phyloP scores from a whole-genome alignment of 129 eudicot genomes.

The Scalesia atractyloides region DNA sequence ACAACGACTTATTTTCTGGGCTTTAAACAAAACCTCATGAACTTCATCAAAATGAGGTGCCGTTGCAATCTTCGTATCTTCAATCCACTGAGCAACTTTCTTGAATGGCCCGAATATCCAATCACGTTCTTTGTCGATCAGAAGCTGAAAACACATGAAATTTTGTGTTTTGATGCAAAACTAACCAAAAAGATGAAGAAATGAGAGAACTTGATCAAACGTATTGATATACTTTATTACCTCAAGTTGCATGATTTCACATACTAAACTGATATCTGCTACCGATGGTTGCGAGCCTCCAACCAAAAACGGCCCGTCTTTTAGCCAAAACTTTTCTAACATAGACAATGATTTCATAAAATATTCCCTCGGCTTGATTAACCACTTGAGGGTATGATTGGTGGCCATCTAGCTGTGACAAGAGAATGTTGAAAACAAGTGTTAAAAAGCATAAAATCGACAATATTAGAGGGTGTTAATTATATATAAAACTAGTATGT shows the following conservation, averaged over 20 bases:
- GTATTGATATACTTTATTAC: slow-evolving; percentile 34
- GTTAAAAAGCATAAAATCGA: not conserved
- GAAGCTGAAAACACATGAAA: slow-evolving; percentile 37
- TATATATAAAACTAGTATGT: no score
- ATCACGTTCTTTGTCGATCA: slow-evolving; percentile 44
- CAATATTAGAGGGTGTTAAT: no score
- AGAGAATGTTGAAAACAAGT: slow-evolving; percentile 35
- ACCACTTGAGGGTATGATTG: slow-evolving; percentile 50
- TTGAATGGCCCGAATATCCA: slow-evolving; percentile 72
- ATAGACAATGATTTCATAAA: slow-evolving; percentile 54
- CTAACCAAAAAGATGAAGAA: not conserved
- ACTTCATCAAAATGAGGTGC: slow-evolving; percentile 77
- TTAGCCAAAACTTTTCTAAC: slow-evolving; percentile 70
- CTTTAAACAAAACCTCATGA: slow-evolving; percentile 40
- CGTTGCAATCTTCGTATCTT: slow-evolving; percentile 62
- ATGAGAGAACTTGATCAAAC: slow-evolving; percentile 11
- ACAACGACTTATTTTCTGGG: slow-evolving; percentile 15
- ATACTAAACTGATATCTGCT: slow-evolving; percentile 81
- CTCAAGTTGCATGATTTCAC: slow-evolving; percentile 90
- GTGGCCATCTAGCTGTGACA: slow-evolving; percentile 46
- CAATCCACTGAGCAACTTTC: slow-evolving; percentile 71
- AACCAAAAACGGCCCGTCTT: slow-evolving; percentile 66
- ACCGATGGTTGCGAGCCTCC: slow-evolving; percentile 74
- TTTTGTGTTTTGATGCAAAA: not conserved
- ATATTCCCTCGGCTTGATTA: slow-evolving; percentile 57